Base-by-base conservation (phyloP, 2,329 filamentous ascomycete genomes). In the Trichoderma polysporum region DNA sequence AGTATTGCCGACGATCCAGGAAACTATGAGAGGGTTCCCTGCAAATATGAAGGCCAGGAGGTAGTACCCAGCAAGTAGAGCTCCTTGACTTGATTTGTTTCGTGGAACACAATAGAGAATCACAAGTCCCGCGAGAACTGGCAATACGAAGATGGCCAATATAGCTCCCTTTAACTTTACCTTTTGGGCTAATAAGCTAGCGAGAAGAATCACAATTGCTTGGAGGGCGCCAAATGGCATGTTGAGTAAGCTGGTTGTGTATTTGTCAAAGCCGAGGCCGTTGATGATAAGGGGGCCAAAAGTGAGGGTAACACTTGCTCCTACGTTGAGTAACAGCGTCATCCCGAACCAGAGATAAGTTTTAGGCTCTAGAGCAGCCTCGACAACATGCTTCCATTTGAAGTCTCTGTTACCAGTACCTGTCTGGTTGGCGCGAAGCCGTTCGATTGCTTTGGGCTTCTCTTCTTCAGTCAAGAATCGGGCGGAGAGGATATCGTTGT, bases 391-490 rank as follows among this genome's bases (percentile, higher is more conserved):
- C 25, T 85, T 83, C 79, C 84, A 81, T 69, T 90, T 90, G 77
- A 90, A 91, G 69, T 90, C 84, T 70, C 88, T 88, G 68, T 87
- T 90, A 1, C 89, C 90, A 17, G 91, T 88, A 0, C 91, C 91
- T 68, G 91, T 91, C 74, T 92, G 88, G 71, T 94, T 94, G 25
- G 87, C 83, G 0, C 91, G 83, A 6, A 94, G 86, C 0, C 91
- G 84, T 69, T 92, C 91, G 29, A 93, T 80, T 0, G 89, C 90
- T 49, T 92, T 82, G 0, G 88, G 75, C 13, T 87, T 86, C 70
- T 94, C 91, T 53, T 87, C 82, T 61, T 89, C 84, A 8, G 81
- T 90, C 29, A 95, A 73, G 66, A 85, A 86, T 15, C 84, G 80
- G 0, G 84, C 84, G 0, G 84, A 83, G 0, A 81, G 74, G 19